phyloP scores from a whole-genome alignment of 306 rosid species.

The Ceratonia siliqua region DNA sequence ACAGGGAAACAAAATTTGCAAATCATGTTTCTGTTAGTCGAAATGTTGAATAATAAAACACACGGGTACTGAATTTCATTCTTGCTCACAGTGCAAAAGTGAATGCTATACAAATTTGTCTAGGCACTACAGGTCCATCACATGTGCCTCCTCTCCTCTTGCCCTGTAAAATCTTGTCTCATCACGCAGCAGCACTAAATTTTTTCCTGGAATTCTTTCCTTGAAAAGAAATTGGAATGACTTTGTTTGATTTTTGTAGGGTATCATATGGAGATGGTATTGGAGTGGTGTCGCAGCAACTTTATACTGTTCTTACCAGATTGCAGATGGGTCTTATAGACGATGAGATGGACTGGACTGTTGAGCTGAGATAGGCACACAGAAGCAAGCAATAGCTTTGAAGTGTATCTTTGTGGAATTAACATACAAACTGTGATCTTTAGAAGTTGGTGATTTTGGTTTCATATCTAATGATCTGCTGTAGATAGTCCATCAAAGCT shows the following conservation, averaged over 20 bases:
- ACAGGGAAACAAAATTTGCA: neutral
- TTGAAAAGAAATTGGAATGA: conserved; percentile 11
- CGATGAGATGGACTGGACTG: conserved; percentile 92
- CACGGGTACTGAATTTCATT: neutral
- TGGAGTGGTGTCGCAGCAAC: conserved; percentile 80
- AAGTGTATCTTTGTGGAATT: conserved; percentile 6
- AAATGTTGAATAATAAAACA: neutral
- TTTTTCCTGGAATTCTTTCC: neutral
- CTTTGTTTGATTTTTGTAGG: conserved; percentile 47
- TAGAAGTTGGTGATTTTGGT: neutral
- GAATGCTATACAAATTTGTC: neutral
- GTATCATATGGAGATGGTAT: conserved; percentile 58
- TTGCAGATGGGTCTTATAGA: conserved; percentile 88
- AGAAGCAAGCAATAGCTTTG: conserved; percentile 3
- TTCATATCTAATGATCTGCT: conserved; percentile 16
- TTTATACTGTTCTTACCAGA: conserved; percentile 78
- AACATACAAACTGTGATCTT: neutral
- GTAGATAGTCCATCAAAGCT: conserved; percentile 19
- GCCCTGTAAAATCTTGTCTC: neutral
- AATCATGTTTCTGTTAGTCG: neutral
- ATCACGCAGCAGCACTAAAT: neutral
- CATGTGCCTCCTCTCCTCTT: neutral
- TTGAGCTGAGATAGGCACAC: conserved; percentile 56
- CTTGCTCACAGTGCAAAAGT: neutral
- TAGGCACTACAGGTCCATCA: neutral